Evolutionary conservation across 768 basidiomycete species (phyloP), one percentile per base, ranked within the genome.

Genomic region (Suillus clintonianus): DNA sequence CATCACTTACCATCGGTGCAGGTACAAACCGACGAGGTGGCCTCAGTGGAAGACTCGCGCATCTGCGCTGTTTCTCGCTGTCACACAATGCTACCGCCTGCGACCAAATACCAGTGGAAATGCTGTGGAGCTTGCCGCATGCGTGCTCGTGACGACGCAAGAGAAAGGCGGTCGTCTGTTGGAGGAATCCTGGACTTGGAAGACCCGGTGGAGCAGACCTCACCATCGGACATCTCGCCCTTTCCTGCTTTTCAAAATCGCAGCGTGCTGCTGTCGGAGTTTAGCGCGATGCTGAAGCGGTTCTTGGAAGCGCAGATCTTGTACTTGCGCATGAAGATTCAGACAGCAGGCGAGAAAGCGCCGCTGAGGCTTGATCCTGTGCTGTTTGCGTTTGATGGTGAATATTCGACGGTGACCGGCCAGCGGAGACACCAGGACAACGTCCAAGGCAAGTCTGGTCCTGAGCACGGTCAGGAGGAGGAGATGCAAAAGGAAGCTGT

Each of bases 71-170:
- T 72, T 5, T 69, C 58, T 42, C 60, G 65, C 30, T 85, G 84
- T 60, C 70, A 68, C 1, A 73, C 68, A 39, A 73, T 79, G 9
- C 70, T 84, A 0, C 81, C 82, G 0, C 70, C 76, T 3, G 57
- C 58, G 1, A 67, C 67, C 17, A 77, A 81, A 62, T 83, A 84
- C 67, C 70, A 53, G 3, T 80, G 75, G 75, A 78, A 79, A 60
- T 73, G 74, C 58, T 85, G 84, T 48, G 60, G 65, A n/a, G 48
- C 67, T 1, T 83, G 82, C 65, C 77, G 77, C n/a, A 59, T 64
- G n/a, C 59, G 30, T 15, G 62, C 71, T 5, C 70, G 72, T 41
- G 64, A 48, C 2, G 37, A 59, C 1, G 60, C 66, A 0, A 62
- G 62, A 43, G 62, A 65, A 0, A 62, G 14, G 43, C 56, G 43